phyloP scores from a whole-genome alignment of 208 protist species.

The Trichomonas tenax region DNA sequence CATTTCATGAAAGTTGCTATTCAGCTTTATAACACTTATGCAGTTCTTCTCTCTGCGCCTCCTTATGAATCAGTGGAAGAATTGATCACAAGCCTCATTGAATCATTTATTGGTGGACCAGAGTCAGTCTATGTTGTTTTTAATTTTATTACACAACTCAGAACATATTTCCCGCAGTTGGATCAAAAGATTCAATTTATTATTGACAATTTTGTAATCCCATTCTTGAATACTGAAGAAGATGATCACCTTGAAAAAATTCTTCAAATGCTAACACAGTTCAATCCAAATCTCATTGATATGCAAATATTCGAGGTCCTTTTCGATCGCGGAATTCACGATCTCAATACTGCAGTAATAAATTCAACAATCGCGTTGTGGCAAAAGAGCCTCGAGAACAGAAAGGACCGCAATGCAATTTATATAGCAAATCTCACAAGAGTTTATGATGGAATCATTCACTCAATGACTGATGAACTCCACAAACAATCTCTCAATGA shows the following conservation, averaged over 20 bases:
- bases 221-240: background rate
- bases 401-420: background rate
- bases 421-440: background rate
- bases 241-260: background rate
- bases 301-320: background rate
- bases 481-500: background rate
- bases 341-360: background rate
- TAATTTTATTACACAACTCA: background rate
- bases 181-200: background rate
- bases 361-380: background rate
- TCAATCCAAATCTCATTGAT: background rate
- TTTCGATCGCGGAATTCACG: background rate
- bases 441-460: background rate
- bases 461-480: background rate
- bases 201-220: background rate
- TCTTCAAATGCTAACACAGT: background rate
- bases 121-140: background rate
- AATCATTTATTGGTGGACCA: background rate
- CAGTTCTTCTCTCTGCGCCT: background rate
- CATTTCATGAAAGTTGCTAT: background rate
- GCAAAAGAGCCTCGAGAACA: background rate
- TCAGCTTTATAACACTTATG: background rate
- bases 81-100: background rate
- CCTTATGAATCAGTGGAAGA: background rate
- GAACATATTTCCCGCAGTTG: background rate